Evolutionary conservation across 164 flowering plant genomes (phyloP).

Genomic region (Buxus sempervirens): DNA sequence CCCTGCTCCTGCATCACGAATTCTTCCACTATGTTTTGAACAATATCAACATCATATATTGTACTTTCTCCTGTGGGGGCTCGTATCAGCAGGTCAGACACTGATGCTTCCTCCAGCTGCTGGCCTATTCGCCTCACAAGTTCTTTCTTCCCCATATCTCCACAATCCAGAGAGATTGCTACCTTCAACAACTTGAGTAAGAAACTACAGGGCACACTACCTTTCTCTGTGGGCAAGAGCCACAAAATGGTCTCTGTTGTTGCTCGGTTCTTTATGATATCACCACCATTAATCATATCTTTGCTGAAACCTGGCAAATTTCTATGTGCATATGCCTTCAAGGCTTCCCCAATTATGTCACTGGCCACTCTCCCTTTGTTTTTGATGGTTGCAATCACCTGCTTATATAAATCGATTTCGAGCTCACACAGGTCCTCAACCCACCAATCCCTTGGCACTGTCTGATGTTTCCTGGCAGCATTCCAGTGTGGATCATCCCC

Average conservation of each 20-base stretch:
- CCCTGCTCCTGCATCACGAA: constrained; percentile 56
- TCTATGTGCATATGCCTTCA: constrained; percentile 70
- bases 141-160: constrained; percentile 48
- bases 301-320: constrained; percentile 66
- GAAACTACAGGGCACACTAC: constrained; percentile 73
- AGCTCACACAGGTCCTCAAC: constrained; percentile 90
- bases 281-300: constrained; percentile 38
- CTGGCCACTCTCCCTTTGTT: constrained; percentile 39
- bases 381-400: constrained; percentile 50
- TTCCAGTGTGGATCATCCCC: constrained; percentile 50
- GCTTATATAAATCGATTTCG: constrained; percentile 67
- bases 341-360: constrained; percentile 77
- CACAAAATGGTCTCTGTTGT: constrained; percentile 59
- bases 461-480: constrained; percentile 42
- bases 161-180: constrained; percentile 45
- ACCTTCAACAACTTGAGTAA: constrained; percentile 75
- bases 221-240: constrained; percentile 68
- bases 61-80: constrained; percentile 39
- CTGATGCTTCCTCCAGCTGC: constrained; percentile 84
- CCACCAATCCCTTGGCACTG: constrained; percentile 96
- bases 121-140: constrained; percentile 65
- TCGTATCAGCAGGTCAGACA: constrained; percentile 66
- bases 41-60: constrained; percentile 62
- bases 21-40: constrained; percentile 59
- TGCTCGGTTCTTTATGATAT: constrained; percentile 34